Evolutionary conservation across 257 asterid genomes (phyloP).

Genomic region (Fraxinus cuspidata): DNA sequence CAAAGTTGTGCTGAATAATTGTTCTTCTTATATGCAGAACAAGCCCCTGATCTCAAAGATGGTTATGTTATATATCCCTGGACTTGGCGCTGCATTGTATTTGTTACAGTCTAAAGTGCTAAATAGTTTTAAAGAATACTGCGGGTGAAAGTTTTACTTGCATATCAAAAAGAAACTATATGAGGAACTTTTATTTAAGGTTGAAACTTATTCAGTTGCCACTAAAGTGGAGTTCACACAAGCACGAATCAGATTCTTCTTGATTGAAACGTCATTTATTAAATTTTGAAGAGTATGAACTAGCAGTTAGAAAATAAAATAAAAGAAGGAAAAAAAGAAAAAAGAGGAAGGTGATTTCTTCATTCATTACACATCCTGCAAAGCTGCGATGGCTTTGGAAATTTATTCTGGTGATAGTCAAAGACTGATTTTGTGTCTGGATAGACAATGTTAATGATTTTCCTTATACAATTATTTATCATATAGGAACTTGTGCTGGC

Average conservation of each 20-base stretch:
- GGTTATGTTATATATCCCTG: slow-evolving; percentile 89
- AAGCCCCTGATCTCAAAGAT: slow-evolving; percentile 90
- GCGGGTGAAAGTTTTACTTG: slow-evolving; percentile 40
- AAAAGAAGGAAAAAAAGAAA: not conserved
- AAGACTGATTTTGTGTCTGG: slow-evolving; percentile 20
- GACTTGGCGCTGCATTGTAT: slow-evolving; percentile 94
- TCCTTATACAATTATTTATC: slow-evolving; percentile 18
- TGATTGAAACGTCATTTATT: slow-evolving; percentile 3
- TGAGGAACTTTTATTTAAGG: not conserved
- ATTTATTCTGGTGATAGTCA: slow-evolving; percentile 3
- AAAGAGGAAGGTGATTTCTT: not conserved
- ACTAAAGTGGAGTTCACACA: not conserved
- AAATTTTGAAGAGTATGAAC: not conserved
- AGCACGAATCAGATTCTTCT: slow-evolving; percentile 11
- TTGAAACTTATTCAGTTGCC: not conserved
- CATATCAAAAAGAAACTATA: not conserved
- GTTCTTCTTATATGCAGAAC: slow-evolving; percentile 66
- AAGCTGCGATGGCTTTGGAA: not conserved
- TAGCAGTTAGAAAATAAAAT: not conserved
- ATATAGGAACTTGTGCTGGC: slow-evolving; percentile 42
- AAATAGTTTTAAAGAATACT: slow-evolving; percentile 64
- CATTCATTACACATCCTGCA: not conserved
- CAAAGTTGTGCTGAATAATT: slow-evolving; percentile 17
- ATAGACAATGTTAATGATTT: not conserved
- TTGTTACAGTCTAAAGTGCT: slow-evolving; percentile 75